phyloP scores from a whole-genome alignment of 2,329 filamentous ascomycete species.

The Fusarium tricinctum region DNA sequence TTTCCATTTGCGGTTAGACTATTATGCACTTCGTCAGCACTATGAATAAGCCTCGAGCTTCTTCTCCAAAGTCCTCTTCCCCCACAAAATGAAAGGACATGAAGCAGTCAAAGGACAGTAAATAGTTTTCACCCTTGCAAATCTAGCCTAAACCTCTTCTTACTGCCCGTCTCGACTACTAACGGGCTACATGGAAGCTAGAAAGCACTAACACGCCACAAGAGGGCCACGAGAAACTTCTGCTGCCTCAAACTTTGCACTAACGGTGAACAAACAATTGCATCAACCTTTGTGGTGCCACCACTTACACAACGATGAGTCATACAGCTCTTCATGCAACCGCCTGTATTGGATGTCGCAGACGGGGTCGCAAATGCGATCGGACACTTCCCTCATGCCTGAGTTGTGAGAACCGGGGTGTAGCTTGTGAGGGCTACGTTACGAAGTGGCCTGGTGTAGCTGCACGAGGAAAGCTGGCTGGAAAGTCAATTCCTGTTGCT shows the following conservation, averaged over 20 bases:
- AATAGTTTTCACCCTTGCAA: too few species aligned
- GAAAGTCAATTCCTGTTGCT: slow-evolving; percentile 15
- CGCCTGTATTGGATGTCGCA: background rate
- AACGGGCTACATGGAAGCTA: too few species aligned
- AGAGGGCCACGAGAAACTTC: too few species aligned
- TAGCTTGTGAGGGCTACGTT: slow-evolving; percentile 19
- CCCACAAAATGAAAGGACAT: too few species aligned
- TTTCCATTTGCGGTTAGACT: slow-evolving; percentile 3
- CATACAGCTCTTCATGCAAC: background rate
- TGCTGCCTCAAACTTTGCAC: too few species aligned
- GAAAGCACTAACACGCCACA: too few species aligned
- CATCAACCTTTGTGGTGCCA: too few species aligned
- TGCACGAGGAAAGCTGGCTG: slow-evolving; percentile 15
- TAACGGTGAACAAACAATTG: too few species aligned
- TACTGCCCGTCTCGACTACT: too few species aligned
- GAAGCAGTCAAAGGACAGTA: too few species aligned
- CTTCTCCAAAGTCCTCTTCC: background rate
- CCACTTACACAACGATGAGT: background rate
- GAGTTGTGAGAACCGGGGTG: slow-evolving; percentile 10
- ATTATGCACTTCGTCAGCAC: background rate
- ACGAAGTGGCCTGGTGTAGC: slow-evolving; percentile 23
- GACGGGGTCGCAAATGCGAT: slow-evolving; percentile 1
- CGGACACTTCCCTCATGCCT: slow-evolving; percentile 7
- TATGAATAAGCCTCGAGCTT: slow-evolving; percentile 1
- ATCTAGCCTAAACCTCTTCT: too few species aligned